Percentiles rank a stretch among this genome's conserved stretches.
Conservation (phyloP, 495 filamentous ascomycete genomes). For the Hypomontagnella monticulosa region DNA sequence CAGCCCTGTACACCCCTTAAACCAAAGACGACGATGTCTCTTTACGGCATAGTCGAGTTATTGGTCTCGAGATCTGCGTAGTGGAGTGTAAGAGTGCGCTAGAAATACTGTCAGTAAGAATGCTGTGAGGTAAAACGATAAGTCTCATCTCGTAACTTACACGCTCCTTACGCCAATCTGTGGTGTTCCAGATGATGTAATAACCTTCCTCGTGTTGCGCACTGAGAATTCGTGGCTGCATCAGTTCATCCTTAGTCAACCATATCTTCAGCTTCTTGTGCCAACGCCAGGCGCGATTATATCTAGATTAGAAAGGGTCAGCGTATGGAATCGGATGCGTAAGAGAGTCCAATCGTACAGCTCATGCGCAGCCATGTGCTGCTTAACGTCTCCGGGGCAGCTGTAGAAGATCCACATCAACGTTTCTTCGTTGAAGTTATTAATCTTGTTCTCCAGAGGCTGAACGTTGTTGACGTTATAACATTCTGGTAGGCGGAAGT, state of each 20-base stretch:
- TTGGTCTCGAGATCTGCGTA: conserved; percentile 78
- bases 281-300: conserved; percentile 87
- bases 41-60: conserved; percentile 26
- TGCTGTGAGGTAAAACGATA: conserved; percentile 14
- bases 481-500: conserved; percentile 81
- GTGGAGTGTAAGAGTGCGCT: conserved; percentile 82
- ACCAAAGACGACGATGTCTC: conserved; percentile 14
- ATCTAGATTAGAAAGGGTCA: conserved; percentile 44
- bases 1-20: conserved; percentile 20
- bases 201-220: conserved; percentile 81
- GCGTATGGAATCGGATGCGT: conserved; percentile 19
- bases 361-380: conserved; percentile 84
- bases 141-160: conserved; percentile 59
- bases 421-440: conserved; percentile 88
- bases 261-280: conserved; percentile 89
- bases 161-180: conserved; percentile 81
- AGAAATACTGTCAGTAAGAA: conserved; percentile 15
- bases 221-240: conserved; percentile 72
- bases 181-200: conserved; percentile 89
- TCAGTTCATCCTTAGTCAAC: conserved; percentile 86
- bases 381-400: conserved; percentile 82
- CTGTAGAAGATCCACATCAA: conserved; percentile 96
- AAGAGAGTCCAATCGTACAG: conserved; percentile 58
- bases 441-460: conserved; percentile 77
- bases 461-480: conserved; percentile 91